Evolutionary conservation across 768 basidiomycete genomes (phyloP), one percentile per base, ranked within the genome.

Genomic region (Tylopilus felleus): DNA sequence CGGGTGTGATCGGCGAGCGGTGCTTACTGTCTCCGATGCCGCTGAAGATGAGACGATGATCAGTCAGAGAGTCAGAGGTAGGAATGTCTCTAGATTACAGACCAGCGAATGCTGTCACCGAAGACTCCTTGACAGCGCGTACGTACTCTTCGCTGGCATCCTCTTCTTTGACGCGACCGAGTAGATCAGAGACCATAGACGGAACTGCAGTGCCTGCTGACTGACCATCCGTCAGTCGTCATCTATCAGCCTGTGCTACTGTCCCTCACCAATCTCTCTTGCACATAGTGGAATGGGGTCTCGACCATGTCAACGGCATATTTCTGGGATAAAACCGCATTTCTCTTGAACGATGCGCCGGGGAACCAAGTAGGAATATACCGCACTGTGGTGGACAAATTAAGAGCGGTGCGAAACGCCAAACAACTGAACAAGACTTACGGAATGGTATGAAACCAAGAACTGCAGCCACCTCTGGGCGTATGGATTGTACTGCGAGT

Each of bases 361-460:
- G 77, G 76, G 33, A 74, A 53, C 76, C 76, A 77, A 3, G 67
- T 42, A 5, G 76, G 76, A 16, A 77, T 56, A 31, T 70, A 57
- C 40, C 60, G 64, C 27, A 77, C 73, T 75, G 43, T 6, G 19
- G 23, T 25, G 9, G n/a, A 7, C 5, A 10, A 44, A 28, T 8
- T 52, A 2, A 40, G 22, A 44, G 5, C 2, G 16, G 22, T 44
- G 33, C 5, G 2, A 39, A 35, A 25, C 13, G 31, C 21, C 6
- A 33, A n/a, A 7, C 36, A 38, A 21, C 5, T n/a, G 22, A 27
- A 40, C n/a, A n/a, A 22, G 56, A 49, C 64, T 48, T 56, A 74
- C 74, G 65, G 66, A 56, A 77, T 39, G 58, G 68, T 40, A 71
- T 71, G 33, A 72, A 68, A 3, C 75, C 75, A 7, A 77, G 69